Percentiles rank a stretch among this genome's conserved stretches.
Conservation (phyloP, 495 filamentous ascomycete species). For the Bombardia bombarda region DNA sequence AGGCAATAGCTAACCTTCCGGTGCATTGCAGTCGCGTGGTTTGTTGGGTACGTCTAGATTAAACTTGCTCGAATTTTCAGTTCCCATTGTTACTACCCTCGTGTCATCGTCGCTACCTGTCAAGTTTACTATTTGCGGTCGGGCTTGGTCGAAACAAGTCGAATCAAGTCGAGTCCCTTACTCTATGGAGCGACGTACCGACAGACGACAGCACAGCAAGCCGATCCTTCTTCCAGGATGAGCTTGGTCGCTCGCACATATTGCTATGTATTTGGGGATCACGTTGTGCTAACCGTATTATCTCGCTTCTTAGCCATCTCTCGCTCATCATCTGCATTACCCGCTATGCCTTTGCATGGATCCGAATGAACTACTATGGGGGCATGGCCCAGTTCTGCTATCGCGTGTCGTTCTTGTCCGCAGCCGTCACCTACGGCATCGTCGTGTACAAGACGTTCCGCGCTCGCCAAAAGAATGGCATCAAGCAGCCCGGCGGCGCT, state of each 20-base stretch:
- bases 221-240: too few species aligned
- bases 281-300: conserved; percentile 1
- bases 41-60: conserved; percentile 64
- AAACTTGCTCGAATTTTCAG: too few species aligned
- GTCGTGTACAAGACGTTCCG: conserved; percentile 98
- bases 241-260: too few species aligned
- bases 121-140: too few species aligned
- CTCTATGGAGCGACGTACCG: too few species aligned
- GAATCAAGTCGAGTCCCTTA: too few species aligned
- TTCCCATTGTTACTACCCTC: not conserved
- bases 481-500: conserved; percentile 45
- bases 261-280: not conserved
- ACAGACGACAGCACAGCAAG: too few species aligned
- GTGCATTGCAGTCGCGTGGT: conserved; percentile 58
- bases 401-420: conserved; percentile 79
- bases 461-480: conserved; percentile 62
- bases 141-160: too few species aligned
- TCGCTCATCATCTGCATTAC: conserved; percentile 72
- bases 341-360: conserved; percentile 73
- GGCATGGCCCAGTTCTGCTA: conserved; percentile 72
- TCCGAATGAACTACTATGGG: conserved; percentile 74
- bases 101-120: not conserved
- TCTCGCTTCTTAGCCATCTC: conserved; percentile 54
- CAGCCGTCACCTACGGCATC: conserved; percentile 90
- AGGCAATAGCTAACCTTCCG: conserved; percentile 19